These are phyloP conservation scores for Fusarium chuoi DNA, from an alignment of 2,329 filamentous ascomycete genomes.

Conservation along the genomic window DNA sequence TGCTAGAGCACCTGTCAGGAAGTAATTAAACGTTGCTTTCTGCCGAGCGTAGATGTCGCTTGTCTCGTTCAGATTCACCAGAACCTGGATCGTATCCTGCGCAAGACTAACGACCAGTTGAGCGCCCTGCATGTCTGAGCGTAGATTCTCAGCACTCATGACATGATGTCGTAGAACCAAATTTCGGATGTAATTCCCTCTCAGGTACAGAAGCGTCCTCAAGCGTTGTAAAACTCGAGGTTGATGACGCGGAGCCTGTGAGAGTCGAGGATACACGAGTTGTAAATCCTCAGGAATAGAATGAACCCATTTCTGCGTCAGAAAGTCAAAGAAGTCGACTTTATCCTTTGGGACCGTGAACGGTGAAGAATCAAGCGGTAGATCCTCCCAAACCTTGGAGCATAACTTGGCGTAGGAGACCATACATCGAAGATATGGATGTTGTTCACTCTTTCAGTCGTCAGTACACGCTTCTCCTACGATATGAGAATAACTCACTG, in stretches of 20 bases:
- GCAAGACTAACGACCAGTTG: conserved; percentile 1
- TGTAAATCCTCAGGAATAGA: conserved; percentile 6
- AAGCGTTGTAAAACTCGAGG: not conserved
- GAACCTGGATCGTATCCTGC: conserved; percentile 6
- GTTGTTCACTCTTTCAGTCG: not conserved
- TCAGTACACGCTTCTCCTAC: fast-evolving
- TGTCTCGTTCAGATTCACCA: conserved; percentile 9
- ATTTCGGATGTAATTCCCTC: conserved; percentile 2
- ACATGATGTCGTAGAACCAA: not conserved
- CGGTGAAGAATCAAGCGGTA: not conserved
- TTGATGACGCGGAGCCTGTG: conserved; percentile 2
- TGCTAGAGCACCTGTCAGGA: not conserved
- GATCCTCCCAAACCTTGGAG: conserved; percentile 10
- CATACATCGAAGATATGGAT: conserved; percentile 7
- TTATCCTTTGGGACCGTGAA: not conserved
- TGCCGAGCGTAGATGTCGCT: conserved; percentile 9
- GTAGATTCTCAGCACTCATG: not conserved
- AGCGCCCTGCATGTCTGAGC: not conserved
- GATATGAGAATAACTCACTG: not conserved
- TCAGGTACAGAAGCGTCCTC: not conserved
- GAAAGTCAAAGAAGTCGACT: conserved; percentile 9
- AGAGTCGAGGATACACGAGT: conserved; percentile 8
- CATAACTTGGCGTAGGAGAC: not conserved
- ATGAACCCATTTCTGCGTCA: conserved; percentile 11
- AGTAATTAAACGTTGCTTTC: conserved; percentile 7